Evolutionary conservation across 2,329 filamentous ascomycete species (phyloP), one percentile per base, ranked within the genome.

Genomic region (Claviceps arundinis): DNA sequence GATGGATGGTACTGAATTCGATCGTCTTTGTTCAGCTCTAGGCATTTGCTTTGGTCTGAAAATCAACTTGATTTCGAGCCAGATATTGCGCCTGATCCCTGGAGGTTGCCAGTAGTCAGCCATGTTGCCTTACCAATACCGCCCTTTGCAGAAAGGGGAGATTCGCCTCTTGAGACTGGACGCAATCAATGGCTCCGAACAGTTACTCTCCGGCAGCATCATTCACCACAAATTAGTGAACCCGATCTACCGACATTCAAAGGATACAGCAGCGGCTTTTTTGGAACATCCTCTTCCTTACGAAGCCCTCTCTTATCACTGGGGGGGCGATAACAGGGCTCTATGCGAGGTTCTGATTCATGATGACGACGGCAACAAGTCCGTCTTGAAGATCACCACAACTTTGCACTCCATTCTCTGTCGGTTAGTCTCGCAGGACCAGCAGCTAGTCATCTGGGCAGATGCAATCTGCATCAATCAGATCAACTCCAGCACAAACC

Each of bases 391-490:
- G 37, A 37, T 55, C 37, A 55, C 54, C 1, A 49, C 37, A 37
- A 50, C 51, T 8, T 43, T 55, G 44, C 45, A 55, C 45, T 26
- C 45, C 3, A 38, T 55, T 9, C 51, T 55, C 16, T 46, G 48
- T 17, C 45, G 42, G 24, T 34, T 55, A 16, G 54, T 41, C 11
- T 47, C 46, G 22, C 22, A 51, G 2, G 54, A 53, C 38, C 19
- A 30, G 34, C 30, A 42, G 30, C 51, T 51, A n/a, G 17, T 51
- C 13, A 45, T 57, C n/a, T 57, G 55, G 55, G 54, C 49, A 45
- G 55, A 57, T 13, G 55, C 55, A n/a, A 52, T 56, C 37, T 55
- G 55, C 55, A 57, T 56, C 48, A 55, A 56, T 45, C 55, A 56
- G 24, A 51, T 53, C 16, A 42, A 48, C n/a, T 46, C 37, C 19